Evolutionary conservation across 805 yeast species (phyloP).

Genomic region (Limtongozyma cylindracea): DNA sequence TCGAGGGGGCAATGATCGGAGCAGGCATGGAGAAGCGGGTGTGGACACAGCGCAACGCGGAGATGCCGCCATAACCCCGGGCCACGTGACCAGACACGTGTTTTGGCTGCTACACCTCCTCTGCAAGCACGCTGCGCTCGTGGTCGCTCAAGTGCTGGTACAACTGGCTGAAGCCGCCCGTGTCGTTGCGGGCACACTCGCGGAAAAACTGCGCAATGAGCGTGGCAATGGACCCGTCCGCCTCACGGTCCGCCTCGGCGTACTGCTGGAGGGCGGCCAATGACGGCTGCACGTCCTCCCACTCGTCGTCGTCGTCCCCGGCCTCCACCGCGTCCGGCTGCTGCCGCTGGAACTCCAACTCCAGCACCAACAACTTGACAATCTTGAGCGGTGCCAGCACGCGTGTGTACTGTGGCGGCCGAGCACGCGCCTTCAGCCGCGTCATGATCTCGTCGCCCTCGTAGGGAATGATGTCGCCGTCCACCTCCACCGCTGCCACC

Average conservation of each 20-base stretch:
- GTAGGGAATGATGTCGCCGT: conserved; percentile 55
- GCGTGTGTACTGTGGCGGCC: conserved; percentile 37
- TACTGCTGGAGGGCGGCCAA: too few relatives aligned
- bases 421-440: conserved; percentile 51
- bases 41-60: neutral
- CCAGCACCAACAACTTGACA: conserved; percentile 41
- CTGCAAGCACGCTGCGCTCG: too few relatives aligned
- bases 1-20: conserved; percentile 82
- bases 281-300: conserved; percentile 76
- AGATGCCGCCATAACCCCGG: conserved; percentile 6
- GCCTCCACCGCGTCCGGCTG: conserved; percentile 16
- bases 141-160: too few relatives aligned
- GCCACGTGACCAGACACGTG: too few relatives aligned
- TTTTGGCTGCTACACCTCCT: too few relatives aligned
- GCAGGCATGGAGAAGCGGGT: conserved; percentile 24
- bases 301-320: conserved; percentile 16
- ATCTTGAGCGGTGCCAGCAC: conserved; percentile 52
- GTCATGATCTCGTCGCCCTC: conserved; percentile 49
- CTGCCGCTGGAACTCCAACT: conserved; percentile 36
- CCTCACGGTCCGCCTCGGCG: too few relatives aligned
- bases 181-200: too few relatives aligned
- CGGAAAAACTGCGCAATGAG: too few relatives aligned
- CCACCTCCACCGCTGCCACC: conserved; percentile 25
- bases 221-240: too few relatives aligned
- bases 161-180: too few relatives aligned